Percentiles rank a stretch among this genome's conserved stretches.
phyloP scores from a whole-genome alignment of 805 yeast species.

The Candida maris region DNA sequence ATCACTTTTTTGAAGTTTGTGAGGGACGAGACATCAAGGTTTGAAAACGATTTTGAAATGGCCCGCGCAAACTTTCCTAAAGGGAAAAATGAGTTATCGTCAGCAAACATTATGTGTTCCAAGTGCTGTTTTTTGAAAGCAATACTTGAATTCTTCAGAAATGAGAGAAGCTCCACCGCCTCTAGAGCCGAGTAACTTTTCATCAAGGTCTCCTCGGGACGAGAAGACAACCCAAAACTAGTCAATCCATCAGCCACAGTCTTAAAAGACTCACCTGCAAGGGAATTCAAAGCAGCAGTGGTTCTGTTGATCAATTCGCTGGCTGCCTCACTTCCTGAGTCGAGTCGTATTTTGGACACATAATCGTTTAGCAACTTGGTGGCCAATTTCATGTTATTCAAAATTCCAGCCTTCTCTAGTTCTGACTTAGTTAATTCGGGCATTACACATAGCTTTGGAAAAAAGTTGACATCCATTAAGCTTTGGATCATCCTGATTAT shows the following conservation, averaged over 20 bases:
- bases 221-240: slow-evolving; percentile 44
- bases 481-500: slow-evolving; percentile 43
- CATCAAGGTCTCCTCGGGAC: slow-evolving; percentile 40
- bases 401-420: slow-evolving; percentile 12
- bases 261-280: slow-evolving; percentile 39
- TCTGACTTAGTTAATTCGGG: slow-evolving; percentile 32
- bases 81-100: slow-evolving; percentile 48
- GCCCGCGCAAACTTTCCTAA: slow-evolving; percentile 37
- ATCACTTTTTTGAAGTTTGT: slow-evolving; percentile 39
- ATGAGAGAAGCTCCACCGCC: slow-evolving; percentile 51
- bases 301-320: slow-evolving; percentile 39
- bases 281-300: slow-evolving; percentile 34
- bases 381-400: slow-evolving; percentile 18
- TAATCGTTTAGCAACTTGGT: slow-evolving; percentile 36
- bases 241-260: slow-evolving; percentile 42
- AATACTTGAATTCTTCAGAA: slow-evolving; percentile 53
- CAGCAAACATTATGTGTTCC: slow-evolving; percentile 63
- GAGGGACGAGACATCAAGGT: slow-evolving; percentile 21
- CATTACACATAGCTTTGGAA: slow-evolving; percentile 39
- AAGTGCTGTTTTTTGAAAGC: slow-evolving; percentile 58
- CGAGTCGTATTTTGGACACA: slow-evolving; percentile 34
- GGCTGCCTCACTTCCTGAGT: slow-evolving; percentile 38
- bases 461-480: slow-evolving; percentile 45
- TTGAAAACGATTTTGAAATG: slow-evolving; percentile 27
- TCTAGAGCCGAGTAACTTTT: slow-evolving; percentile 46